Percentiles rank a stretch among this genome's conserved stretches.
Conservation (phyloP, 805 yeast species). For the Scheffersomyces lignosus region DNA sequence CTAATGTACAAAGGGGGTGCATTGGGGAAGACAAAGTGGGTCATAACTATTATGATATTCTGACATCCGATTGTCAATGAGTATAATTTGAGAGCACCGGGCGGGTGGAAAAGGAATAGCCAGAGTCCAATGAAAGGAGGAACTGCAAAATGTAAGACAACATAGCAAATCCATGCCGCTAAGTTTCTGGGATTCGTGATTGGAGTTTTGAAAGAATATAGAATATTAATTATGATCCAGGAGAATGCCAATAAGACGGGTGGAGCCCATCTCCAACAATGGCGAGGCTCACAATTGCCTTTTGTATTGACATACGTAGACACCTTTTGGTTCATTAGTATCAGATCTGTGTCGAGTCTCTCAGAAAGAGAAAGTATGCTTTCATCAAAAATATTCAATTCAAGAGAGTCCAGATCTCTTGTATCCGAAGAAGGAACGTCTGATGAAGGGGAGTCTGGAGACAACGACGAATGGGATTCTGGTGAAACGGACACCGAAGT, state of each 20-base stretch:
- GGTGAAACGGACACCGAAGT: no score
- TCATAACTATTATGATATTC: constrained; percentile 55
- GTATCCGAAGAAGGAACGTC: no score
- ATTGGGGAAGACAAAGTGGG: constrained; percentile 61
- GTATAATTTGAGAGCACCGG: constrained; percentile 55
- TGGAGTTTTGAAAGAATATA: constrained; percentile 37
- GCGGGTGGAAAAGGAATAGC: constrained; percentile 61
- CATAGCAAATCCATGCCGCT: constrained; percentile 60
- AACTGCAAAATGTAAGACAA: constrained; percentile 55
- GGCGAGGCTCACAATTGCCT: constrained; percentile 9
- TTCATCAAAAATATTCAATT: no score
- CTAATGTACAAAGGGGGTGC: constrained; percentile 74
- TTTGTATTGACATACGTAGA: no score
- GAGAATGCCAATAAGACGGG: constrained; percentile 41
- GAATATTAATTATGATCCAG: constrained; percentile 53
- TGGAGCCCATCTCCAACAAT: constrained; percentile 25
- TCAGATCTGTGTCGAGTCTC: no score
- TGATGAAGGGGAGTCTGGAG: no score
- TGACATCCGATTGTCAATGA: constrained; percentile 56
- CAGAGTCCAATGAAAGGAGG: constrained; percentile 61
- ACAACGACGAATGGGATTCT: no score
- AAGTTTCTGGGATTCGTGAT: constrained; percentile 48
- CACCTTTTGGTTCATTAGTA: no score
- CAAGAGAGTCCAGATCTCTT: no score
- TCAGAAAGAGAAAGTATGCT: no score